Conservation (phyloP, 73 alveolate species). For the Paramecium sexaurelia region DNA sequence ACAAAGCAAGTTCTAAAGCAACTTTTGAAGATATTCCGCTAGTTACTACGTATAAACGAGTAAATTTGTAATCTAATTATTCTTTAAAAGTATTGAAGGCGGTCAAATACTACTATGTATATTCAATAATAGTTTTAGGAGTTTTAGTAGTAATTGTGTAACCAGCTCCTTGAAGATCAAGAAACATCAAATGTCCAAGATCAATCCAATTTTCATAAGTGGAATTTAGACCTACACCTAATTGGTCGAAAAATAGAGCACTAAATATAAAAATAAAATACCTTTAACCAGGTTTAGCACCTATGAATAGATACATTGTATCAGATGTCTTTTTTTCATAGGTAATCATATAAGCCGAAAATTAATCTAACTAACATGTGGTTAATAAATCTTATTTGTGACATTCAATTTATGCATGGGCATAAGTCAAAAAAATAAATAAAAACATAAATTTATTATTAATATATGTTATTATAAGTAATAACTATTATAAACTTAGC, state of each 20-base stretch:
- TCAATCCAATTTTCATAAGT: constrained; percentile 9
- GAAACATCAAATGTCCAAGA: constrained; percentile 26
- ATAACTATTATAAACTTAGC: neutral
- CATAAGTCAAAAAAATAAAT: neutral
- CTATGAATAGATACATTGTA: neutral
- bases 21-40: neutral
- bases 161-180: neutral
- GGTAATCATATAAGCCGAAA: neutral
- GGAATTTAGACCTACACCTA: neutral
- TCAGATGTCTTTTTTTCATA: neutral
- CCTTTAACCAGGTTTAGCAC: constrained; percentile 2
- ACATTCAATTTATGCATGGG: neutral
- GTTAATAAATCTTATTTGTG: neutral
- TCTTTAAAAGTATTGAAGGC: neutral
- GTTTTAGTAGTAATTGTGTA: neutral
- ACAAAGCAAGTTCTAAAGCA: neutral
- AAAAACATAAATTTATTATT: neutral
- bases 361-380: neutral
- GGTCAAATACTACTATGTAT: neutral
- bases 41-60: neutral
- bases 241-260: neutral
- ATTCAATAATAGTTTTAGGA: neutral
- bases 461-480: neutral
- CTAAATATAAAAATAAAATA: neutral
- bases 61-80: neutral